These are phyloP conservation scores for Trichophyton equinum DNA, from an alignment of 2,329 filamentous ascomycete species.

Conservation along the genomic window DNA sequence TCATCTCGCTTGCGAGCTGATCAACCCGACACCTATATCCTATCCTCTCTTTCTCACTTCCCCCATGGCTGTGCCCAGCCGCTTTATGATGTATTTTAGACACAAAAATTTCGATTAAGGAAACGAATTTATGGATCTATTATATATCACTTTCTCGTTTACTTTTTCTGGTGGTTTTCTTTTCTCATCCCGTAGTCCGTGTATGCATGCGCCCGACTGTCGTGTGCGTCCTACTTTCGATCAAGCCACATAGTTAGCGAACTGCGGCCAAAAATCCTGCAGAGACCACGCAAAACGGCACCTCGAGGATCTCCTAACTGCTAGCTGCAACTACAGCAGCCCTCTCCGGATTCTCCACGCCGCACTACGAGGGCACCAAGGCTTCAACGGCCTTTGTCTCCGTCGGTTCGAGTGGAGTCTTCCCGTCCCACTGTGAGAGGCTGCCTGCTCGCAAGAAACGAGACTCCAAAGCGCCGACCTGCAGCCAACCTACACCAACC, in stretches of 20 bases:
- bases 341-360: background rate
- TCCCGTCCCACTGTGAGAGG: background rate
- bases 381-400: background rate
- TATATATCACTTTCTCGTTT: background rate
- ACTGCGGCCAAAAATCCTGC: too few relatives aligned
- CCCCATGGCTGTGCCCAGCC: background rate
- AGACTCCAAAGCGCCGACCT: background rate
- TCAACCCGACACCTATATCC: background rate
- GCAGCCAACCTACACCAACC: background rate
- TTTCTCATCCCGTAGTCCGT: too few relatives aligned
- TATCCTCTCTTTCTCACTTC: background rate
- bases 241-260: too few relatives aligned
- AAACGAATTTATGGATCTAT: constrained; percentile 5
- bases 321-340: too few relatives aligned
- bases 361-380: background rate
- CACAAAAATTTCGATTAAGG: constrained; percentile 3
- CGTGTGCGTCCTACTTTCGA: too few relatives aligned
- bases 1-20: background rate
- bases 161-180: background rate
- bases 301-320: too few relatives aligned
- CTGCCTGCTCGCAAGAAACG: background rate
- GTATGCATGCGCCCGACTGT: too few relatives aligned
- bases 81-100: constrained; percentile 5
- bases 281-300: too few relatives aligned
- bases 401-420: constrained; percentile 1